Conservation (phyloP, 768 basidiomycete species). For the Dioszegia crocea region DNA sequence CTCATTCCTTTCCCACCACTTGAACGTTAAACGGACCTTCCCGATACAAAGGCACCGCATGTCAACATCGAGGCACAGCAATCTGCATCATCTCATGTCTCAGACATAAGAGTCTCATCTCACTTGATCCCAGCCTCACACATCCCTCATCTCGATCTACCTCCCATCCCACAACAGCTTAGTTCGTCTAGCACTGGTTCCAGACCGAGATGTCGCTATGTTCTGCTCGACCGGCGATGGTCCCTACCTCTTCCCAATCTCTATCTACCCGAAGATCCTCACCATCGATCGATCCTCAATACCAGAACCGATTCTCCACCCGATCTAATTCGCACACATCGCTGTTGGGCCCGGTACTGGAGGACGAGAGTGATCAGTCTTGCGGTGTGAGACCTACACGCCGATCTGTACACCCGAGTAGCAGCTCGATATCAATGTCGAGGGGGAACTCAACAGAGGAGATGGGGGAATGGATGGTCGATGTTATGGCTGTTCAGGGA, state of each 20-base stretch:
- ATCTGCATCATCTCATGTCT: no score
- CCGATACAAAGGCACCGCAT: no score
- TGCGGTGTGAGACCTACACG: neutral
- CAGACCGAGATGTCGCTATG: no score
- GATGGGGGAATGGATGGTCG: conserved; percentile 4
- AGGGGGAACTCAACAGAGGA: conserved; percentile 1
- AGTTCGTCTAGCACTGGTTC: no score
- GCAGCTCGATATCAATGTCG: neutral
- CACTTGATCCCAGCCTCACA: neutral
- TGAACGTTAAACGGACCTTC: no score
- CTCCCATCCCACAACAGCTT: no score
- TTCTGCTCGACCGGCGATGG: no score
- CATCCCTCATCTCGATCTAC: neutral
- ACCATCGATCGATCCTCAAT: neutral
- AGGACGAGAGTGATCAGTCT: neutral
- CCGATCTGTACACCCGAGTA: neutral
- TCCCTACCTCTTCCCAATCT: neutral
- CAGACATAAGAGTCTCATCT: no score
- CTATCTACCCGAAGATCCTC: neutral
- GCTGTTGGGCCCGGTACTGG: neutral
- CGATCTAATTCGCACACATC: conserved; percentile 7
- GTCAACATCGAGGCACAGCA: no score
- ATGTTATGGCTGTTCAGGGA: neutral
- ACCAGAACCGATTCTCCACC: neutral
- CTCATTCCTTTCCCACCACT: no score